Evolutionary conservation across 257 asterid genomes (phyloP), one percentile per base, ranked within the genome.

Genomic region (Solanum virginianum): DNA sequence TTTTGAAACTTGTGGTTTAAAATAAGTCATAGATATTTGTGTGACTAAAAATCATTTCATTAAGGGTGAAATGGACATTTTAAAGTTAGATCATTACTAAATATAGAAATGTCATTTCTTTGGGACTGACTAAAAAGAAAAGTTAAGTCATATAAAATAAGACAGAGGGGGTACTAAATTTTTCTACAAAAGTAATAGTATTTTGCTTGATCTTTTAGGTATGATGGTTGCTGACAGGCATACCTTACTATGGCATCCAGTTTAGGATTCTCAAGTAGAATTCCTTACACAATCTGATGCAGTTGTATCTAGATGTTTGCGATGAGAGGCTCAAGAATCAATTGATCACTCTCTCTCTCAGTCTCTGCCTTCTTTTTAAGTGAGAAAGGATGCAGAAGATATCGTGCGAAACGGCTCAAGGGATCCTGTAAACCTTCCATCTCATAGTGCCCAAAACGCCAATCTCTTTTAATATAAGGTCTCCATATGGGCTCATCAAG

Each of bases 381-480:
- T 53, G 80, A 86, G 87, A 96, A 85, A 74, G 94, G 93, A 12
- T 85, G 92, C 83, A 92, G 89, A 68, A 91, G 13, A 24, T 20
- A 87, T 88, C 94, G 90, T 18, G 97, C 88, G 79, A 95, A 55
- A n/a, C 95, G 92, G 89, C 98, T 92, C 89, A 96, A 87, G 4
- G 98, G 98, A 85, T 96, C 99, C 91, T 95, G 99, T 87, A 95
- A 87, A 32, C 98, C 97, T 84, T 96, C 98, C 95, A 96, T 92
- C 84, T 92, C 92, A 85, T 96, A 94, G 92, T 92, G 96, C 68
- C 98, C 99, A 79, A 96, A 95, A 51, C 98, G 92, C 99, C 99
- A 96, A 86, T 95, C 98, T 68, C 98, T 88, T 69, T 82, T 86
- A 56, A 89, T 56, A 62, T 90, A 96, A 43, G 94, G 90, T 77